Percentiles rank a stretch among this genome's conserved stretches.
Conservation (phyloP, 2,329 filamentous ascomycete genomes). For the Leptodontidium sp. region DNA sequence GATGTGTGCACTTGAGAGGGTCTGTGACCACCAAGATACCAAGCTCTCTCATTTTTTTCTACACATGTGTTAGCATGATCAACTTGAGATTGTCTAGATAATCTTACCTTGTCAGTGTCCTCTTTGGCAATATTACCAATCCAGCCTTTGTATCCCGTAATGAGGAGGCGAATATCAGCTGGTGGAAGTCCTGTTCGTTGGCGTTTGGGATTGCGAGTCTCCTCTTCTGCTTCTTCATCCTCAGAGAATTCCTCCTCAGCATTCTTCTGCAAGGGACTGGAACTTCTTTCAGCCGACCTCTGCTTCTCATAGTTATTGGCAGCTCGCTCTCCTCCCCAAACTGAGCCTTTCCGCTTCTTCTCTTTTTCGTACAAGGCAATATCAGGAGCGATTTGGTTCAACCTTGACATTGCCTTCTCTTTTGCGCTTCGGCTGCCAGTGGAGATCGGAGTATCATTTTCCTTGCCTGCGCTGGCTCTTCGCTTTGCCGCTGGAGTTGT, state of each 20-base stretch:
- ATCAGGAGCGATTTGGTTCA: slow-evolving; percentile 82
- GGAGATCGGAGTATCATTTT: slow-evolving; percentile 83
- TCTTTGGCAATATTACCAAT: slow-evolving; percentile 76
- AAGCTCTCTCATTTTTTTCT: slow-evolving; percentile 83
- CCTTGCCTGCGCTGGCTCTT: slow-evolving; percentile 70
- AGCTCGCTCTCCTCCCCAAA: slow-evolving; percentile 70
- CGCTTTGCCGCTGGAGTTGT: slow-evolving; percentile 61
- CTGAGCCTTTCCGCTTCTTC: slow-evolving; percentile 73
- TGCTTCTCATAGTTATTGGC: slow-evolving; percentile 65
- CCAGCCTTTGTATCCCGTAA: slow-evolving; percentile 89
- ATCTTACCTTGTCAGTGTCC: slow-evolving; percentile 78
- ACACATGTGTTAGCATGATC: slow-evolving; percentile 35
- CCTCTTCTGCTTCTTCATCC: slow-evolving; percentile 50
- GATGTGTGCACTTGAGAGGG: slow-evolving; percentile 78
- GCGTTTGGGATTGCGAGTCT: slow-evolving; percentile 56
- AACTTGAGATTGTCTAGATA: not conserved
- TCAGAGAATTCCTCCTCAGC: slow-evolving; percentile 53
- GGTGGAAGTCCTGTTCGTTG: slow-evolving; percentile 69
- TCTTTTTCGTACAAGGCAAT: slow-evolving; percentile 94
- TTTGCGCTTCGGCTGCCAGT: slow-evolving; percentile 88
- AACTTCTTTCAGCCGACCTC: slow-evolving; percentile 46
- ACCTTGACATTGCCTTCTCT: slow-evolving; percentile 76
- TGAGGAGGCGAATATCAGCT: slow-evolving; percentile 76
- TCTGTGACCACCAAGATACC: slow-evolving; percentile 85
- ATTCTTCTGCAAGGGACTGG: slow-evolving; percentile 50